These are phyloP conservation scores for Beauveria sp. DNA, from an alignment of 2,329 filamentous ascomycete genomes.

Conservation along the genomic window DNA sequence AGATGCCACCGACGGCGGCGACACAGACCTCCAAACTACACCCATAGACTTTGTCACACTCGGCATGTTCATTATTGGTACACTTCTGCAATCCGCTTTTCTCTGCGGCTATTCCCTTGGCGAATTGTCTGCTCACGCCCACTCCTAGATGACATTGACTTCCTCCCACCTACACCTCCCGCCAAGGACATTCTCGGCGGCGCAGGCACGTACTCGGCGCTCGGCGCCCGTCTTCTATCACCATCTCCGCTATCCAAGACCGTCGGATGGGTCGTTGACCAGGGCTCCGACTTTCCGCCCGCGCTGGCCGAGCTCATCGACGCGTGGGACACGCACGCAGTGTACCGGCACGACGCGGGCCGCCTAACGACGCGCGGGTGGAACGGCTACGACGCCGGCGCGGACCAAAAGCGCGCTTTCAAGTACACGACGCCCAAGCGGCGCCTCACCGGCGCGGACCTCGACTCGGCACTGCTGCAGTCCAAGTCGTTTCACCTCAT, in stretches of 20 bases:
- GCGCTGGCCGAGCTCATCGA: conserved; percentile 56
- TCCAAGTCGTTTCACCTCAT: conserved; percentile 81
- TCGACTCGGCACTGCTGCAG: conserved; percentile 58
- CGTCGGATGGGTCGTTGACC: conserved; percentile 87
- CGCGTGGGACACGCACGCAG: conserved; percentile 67
- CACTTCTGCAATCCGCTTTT: neutral
- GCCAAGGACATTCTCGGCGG: conserved; percentile 78
- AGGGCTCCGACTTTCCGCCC: conserved; percentile 76
- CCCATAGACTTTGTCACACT: conserved; percentile 59
- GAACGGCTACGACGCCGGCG: conserved; percentile 71
- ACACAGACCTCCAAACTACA: neutral
- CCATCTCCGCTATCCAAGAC: conserved; percentile 55
- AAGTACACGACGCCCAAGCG: conserved; percentile 82
- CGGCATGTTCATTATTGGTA: conserved; percentile 69
- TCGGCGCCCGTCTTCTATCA: conserved; percentile 84
- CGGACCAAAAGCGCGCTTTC: conserved; percentile 66
- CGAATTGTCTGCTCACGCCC: neutral
- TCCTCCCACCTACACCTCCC: conserved; percentile 58
- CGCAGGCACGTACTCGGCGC: conserved; percentile 75
- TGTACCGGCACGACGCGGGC: conserved; percentile 57
- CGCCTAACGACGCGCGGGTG: conserved; percentile 81
- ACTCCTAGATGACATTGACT: conserved; percentile 79
- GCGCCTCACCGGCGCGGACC: conserved; percentile 65
- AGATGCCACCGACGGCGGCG: neutral
- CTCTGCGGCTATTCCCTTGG: too few relatives aligned